Percentiles rank a stretch among this genome's conserved stretches.
Conservation (phyloP, 331 rosid species). For the Dryas integrifolia region DNA sequence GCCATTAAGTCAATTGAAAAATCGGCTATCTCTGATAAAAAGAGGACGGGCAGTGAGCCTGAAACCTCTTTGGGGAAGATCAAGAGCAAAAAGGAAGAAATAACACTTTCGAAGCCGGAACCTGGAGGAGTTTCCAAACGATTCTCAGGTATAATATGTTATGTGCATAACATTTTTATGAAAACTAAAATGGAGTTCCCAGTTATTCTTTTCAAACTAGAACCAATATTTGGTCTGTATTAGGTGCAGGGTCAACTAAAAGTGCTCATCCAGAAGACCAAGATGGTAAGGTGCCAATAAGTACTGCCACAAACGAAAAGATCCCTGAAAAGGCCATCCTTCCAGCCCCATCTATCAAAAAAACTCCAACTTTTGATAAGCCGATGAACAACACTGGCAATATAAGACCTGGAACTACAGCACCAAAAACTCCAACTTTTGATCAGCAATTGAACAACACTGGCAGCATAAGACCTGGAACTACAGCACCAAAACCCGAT, state of each 20-base stretch:
- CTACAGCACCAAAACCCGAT: constrained; percentile 27
- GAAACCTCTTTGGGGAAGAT: constrained; percentile 20
- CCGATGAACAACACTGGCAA: not conserved
- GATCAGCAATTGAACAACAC: constrained; percentile 15
- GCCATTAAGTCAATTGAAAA: constrained; percentile 46
- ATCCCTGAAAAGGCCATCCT: constrained; percentile 30
- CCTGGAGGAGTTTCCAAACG: constrained; percentile 43
- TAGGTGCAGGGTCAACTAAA: constrained; percentile 42
- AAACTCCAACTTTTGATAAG: constrained; percentile 11
- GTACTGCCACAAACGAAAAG: constrained; percentile 27
- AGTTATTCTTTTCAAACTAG: not conserved
- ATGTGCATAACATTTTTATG: not conserved
- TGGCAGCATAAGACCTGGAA: constrained; percentile 24
- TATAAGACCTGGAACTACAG: not conserved
- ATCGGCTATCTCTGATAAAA: constrained; percentile 21
- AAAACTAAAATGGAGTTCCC: not conserved
- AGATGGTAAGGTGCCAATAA: constrained; percentile 31
- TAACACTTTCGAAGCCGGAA: constrained; percentile 25
- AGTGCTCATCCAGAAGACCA: constrained; percentile 25
- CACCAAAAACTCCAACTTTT: constrained; percentile 30
- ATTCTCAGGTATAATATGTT: constrained; percentile 43
- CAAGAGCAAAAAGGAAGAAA: constrained; percentile 45
- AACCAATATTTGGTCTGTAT: constrained; percentile 11
- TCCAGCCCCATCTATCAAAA: constrained; percentile 12
- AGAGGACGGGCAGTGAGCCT: constrained; percentile 22